phyloP scores from a whole-genome alignment of 169 alveolate genomes.

The Plasmodium knowlesi region DNA sequence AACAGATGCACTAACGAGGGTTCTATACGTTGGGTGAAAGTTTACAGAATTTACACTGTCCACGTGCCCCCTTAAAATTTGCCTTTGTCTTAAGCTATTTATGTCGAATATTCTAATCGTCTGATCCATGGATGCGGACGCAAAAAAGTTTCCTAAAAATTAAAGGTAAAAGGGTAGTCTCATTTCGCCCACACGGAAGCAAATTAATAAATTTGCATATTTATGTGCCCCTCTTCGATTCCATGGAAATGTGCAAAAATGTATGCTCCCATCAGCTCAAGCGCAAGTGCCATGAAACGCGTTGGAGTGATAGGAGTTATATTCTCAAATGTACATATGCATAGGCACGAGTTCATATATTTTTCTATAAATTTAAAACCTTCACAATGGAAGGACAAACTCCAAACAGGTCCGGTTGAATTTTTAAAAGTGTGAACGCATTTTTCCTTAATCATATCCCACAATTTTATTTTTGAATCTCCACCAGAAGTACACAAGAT shows the following conservation, averaged over 20 bases:
- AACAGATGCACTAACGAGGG: slow-evolving; percentile 70
- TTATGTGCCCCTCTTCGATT: background rate
- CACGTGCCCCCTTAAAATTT: slow-evolving; percentile 74
- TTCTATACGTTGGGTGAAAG: slow-evolving; percentile 60
- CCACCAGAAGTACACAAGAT: slow-evolving; percentile 74
- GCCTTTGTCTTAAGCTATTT: slow-evolving; percentile 71
- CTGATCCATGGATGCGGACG: slow-evolving; percentile 75
- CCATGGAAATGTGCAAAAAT: background rate
- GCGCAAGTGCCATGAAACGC: background rate
- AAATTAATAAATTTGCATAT: slow-evolving; percentile 2
- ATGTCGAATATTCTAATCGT: slow-evolving; percentile 74
- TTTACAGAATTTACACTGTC: slow-evolving; percentile 72
- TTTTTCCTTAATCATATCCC: slow-evolving; percentile 74
- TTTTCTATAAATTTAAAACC: slow-evolving; percentile 36
- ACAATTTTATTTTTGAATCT: slow-evolving; percentile 72
- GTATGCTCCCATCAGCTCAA: background rate
- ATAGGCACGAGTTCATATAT: slow-evolving; percentile 6
- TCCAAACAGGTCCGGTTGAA: slow-evolving; percentile 75
- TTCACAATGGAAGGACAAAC: slow-evolving; percentile 69
- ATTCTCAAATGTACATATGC: background rate
- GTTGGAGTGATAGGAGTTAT: slow-evolving; percentile 4
- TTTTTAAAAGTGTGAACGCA: slow-evolving; percentile 70
- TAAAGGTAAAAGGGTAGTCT: slow-evolving; percentile 7
- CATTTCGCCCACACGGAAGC: background rate
- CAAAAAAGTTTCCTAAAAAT: slow-evolving; percentile 62